These are phyloP conservation scores for Neoboletus brunneissimus DNA, from an alignment of 768 basidiomycete genomes.

Conservation along the genomic window DNA sequence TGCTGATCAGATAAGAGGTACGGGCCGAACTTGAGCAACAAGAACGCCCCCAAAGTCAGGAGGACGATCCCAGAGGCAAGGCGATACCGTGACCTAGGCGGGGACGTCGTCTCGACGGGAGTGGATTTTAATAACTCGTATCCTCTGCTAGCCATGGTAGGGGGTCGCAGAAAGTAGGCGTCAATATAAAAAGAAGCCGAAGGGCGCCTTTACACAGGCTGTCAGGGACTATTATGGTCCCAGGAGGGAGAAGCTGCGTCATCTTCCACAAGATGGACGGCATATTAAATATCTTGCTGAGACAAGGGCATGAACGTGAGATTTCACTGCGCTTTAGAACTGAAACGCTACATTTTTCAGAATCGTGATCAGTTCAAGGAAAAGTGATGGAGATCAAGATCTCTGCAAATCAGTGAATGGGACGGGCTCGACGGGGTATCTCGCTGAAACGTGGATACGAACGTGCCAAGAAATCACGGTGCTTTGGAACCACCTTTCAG, in stretches of 20 bases:
- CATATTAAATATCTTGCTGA: neutral
- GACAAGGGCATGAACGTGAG: neutral
- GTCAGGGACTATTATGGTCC: neutral
- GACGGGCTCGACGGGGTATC: neutral
- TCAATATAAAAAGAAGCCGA: neutral
- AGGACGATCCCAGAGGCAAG: slow-evolving; percentile 13
- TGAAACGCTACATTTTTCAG: neutral
- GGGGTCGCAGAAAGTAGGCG: neutral
- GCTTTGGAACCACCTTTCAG: neutral
- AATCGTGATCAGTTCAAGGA: neutral
- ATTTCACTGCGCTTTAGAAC: too few relatives aligned
- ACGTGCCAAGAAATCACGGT: neutral
- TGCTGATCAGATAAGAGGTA: slow-evolving; percentile 2
- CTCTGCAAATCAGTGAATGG: neutral
- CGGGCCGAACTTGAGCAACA: slow-evolving; percentile 6
- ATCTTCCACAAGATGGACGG: neutral
- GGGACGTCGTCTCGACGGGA: neutral
- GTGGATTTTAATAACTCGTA: slow-evolving; percentile 19
- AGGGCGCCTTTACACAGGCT: neutral
- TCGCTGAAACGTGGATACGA: neutral
- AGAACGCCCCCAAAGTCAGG: slow-evolving; percentile 10
- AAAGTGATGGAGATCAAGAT: neutral
- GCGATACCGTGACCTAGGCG: slow-evolving; percentile 10
- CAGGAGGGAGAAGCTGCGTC: neutral
- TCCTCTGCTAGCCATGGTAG: slow-evolving; percentile 18